A percentile compares a stretch with the other conserved stretches of the same genome.
phyloP scores from a whole-genome alignment of 2,329 filamentous ascomycete species.

The Kalmusia sp. region DNA sequence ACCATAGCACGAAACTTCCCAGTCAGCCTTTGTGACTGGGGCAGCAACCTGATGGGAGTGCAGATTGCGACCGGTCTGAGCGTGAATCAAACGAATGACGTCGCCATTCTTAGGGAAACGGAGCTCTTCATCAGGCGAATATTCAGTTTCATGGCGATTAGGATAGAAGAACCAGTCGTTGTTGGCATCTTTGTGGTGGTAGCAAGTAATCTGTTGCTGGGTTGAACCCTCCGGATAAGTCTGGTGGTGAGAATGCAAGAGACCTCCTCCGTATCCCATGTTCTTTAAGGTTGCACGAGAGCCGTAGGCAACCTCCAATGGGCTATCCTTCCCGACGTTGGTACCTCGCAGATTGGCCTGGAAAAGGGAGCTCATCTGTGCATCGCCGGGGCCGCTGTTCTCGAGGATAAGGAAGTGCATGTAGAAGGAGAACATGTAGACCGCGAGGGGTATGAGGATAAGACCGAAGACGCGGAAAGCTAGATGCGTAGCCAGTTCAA shows the following conservation, averaged over 20 bases:
- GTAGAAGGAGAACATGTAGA: constrained; percentile 96
- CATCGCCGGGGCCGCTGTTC: constrained; percentile 93
- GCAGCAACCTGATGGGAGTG: constrained; percentile 93
- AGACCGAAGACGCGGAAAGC: constrained; percentile 81
- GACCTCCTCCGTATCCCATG: constrained; percentile 97
- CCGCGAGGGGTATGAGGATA: constrained; percentile 85
- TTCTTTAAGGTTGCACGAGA: constrained; percentile 96
- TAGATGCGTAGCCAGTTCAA: constrained; percentile 76
- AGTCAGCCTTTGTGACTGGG: constrained; percentile 85
- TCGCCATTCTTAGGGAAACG: constrained; percentile 79
- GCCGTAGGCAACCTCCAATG: constrained; percentile 87
- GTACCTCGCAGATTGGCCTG: constrained; percentile 95
- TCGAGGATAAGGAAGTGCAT: constrained; percentile 93
- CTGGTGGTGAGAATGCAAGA: constrained; percentile 95
- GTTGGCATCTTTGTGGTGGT: constrained; percentile 99
- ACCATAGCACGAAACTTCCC: constrained; percentile 94
- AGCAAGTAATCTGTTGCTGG: constrained; percentile 98
- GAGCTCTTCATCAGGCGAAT: constrained; percentile 72
- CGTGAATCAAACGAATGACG: constrained; percentile 85
- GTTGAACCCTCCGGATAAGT: constrained; percentile 91
- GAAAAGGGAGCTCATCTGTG: constrained; percentile 99
- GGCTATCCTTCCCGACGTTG: constrained; percentile 92
- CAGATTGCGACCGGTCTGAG: constrained; percentile 94
- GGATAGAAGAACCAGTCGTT: constrained; percentile 99
- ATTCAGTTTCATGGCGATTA: constrained; percentile 79